A percentile compares a stretch with the other conserved stretches of the same genome.
phyloP scores from a whole-genome alignment of 2,329 filamentous ascomycete species.

The Myriosclerotinia scirpicola region DNA sequence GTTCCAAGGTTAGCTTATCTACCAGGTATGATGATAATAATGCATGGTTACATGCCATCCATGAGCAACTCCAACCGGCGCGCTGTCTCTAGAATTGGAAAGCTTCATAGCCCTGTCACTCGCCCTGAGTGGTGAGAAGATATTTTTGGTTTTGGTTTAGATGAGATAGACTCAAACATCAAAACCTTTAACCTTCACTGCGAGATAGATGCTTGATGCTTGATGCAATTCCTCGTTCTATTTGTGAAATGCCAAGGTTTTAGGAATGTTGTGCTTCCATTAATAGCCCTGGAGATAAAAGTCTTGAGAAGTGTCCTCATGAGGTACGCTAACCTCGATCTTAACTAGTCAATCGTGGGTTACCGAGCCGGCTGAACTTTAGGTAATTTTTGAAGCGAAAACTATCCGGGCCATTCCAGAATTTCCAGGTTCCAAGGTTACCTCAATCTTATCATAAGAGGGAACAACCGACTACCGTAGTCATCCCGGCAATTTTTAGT shows the following conservation, averaged over 20 bases:
- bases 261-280: neutral
- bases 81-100: neutral
- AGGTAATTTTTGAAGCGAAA: too few relatives aligned
- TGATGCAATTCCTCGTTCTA: neutral
- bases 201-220: neutral
- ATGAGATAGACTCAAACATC: neutral
- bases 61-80: conserved; percentile 8
- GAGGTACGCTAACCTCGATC: too few relatives aligned
- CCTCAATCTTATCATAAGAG: too few relatives aligned
- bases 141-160: neutral
- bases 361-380: too few relatives aligned
- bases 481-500: too few relatives aligned
- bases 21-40: neutral
- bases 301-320: too few relatives aligned
- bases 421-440: too few relatives aligned
- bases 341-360: too few relatives aligned
- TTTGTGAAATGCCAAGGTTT: conserved; percentile 2
- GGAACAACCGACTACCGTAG: too few relatives aligned
- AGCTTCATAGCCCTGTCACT: neutral
- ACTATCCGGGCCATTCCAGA: too few relatives aligned
- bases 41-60: neutral
- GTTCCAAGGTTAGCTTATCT: conserved; percentile 9
- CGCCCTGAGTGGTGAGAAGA: neutral
- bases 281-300: too few relatives aligned
- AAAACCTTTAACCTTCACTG: neutral